phyloP scores from a whole-genome alignment of 2,329 filamentous ascomycete genomes.

The Monosporascus sp. region DNA sequence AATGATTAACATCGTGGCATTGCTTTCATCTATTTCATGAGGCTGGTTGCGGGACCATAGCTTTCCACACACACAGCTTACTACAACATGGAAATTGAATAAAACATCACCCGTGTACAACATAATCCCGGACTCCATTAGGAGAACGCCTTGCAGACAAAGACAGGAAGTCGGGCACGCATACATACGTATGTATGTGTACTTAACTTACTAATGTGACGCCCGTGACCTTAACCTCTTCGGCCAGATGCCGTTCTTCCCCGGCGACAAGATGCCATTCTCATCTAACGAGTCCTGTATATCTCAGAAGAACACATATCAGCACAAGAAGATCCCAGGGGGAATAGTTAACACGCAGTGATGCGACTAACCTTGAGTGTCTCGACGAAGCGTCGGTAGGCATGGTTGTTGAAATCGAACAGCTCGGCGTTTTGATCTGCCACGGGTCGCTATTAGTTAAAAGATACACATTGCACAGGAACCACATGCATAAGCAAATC shows the following conservation, averaged over 20 bases:
- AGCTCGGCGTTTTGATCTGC: constrained; percentile 32
- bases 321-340: not conserved
- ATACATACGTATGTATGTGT: too few relatives aligned
- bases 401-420: constrained; percentile 33
- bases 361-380: constrained; percentile 29
- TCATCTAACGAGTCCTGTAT: constrained; percentile 30
- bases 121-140: too few relatives aligned
- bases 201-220: too few relatives aligned
- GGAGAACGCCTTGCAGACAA: too few relatives aligned
- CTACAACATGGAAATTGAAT: too few relatives aligned
- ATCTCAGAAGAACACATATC: not conserved
- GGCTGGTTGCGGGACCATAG: too few relatives aligned
- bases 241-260: constrained; percentile 35
- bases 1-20: too few relatives aligned
- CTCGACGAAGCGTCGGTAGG: constrained; percentile 33
- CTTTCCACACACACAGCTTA: too few relatives aligned
- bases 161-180: too few relatives aligned
- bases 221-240: constrained; percentile 11
- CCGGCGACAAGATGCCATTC: constrained; percentile 32
- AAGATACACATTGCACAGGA: not conserved
- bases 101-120: too few relatives aligned
- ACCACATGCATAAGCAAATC: too few relatives aligned
- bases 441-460: not conserved
- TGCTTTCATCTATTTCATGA: too few relatives aligned
- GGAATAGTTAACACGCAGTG: not conserved